Percentiles rank a stretch among this genome's conserved stretches.
phyloP scores from a whole-genome alignment of 768 basidiomycete species.

The Mycena haematopus region DNA sequence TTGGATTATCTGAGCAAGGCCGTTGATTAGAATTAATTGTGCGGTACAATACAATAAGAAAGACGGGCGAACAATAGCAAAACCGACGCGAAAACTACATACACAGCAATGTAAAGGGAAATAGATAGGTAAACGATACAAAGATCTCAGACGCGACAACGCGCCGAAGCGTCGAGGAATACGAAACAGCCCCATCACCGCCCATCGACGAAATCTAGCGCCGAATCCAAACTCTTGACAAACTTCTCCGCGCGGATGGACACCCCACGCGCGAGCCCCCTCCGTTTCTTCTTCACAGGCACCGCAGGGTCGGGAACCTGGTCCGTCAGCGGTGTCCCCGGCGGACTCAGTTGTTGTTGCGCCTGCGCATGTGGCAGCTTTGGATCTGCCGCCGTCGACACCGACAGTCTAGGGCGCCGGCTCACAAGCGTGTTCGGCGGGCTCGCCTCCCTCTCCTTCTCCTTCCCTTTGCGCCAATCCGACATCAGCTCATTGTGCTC shows the following conservation, averaged over 20 bases:
- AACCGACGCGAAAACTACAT: background rate
- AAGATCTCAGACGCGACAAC: background rate
- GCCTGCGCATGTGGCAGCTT: background rate
- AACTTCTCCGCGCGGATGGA: slow-evolving; percentile 43
- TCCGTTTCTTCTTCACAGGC: slow-evolving; percentile 38
- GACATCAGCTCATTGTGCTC: slow-evolving; percentile 29
- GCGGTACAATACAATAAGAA: background rate
- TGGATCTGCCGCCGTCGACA: slow-evolving; percentile 28
- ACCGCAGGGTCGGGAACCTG: background rate
- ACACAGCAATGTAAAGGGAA: background rate
- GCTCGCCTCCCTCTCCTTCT: slow-evolving; percentile 26
- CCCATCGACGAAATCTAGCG: slow-evolving; percentile 49
- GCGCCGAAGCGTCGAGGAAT: background rate
- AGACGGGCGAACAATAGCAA: background rate
- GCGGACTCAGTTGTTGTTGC: slow-evolving; percentile 17
- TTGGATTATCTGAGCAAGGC: background rate
- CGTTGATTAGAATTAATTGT: background rate
- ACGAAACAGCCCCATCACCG: slow-evolving; percentile 17
- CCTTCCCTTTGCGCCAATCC: slow-evolving; percentile 29
- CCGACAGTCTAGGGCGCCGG: slow-evolving; percentile 40
- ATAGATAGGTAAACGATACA: background rate
- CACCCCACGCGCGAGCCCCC: slow-evolving; percentile 40
- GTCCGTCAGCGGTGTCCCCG: slow-evolving; percentile 13
- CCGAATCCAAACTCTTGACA: slow-evolving; percentile 46
- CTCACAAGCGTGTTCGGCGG: background rate